Base-by-base conservation (phyloP, 73 alveolate species). In the Paramecium tetraurelia region DNA sequence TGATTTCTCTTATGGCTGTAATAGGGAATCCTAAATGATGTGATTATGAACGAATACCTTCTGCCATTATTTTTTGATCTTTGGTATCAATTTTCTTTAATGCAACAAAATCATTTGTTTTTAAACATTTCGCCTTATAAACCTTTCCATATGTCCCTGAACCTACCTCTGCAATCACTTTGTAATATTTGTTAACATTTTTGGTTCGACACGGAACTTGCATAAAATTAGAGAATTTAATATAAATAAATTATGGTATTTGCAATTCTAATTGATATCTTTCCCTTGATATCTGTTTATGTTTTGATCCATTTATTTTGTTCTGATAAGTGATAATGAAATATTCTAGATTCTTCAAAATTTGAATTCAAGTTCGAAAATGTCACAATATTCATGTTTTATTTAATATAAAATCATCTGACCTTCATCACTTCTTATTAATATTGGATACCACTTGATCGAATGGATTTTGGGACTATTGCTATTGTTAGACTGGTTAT, bases 121-220 rank as follows among this genome's bases (percentile, higher is more conserved):
- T 93, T 88, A 88, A 95, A 80, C 97, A 96, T 63, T 84, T 94
- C 4, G 99, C 99, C 89, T 97, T 97, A 84, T 89, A 97, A 8
- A 98, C 99, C 57, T 84, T 94, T n/a, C 99, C 99, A 92, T 96
- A 98, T 18, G 99, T 96, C 11, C 99, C 99, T 83, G 96, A 95
- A 8, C 99, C 99, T 59, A 96, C 94, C 24, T 89, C 94, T 10
- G 94, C 92, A 46, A 89, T 89, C 92, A 89, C 76, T 50, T 83
- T 89, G 72, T 89, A 89, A 71, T 89, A 89, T 46, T 89, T 89
- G 10, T 83, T 63, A 3, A 89, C 87, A 35, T 89, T 89, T 43
- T 83, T 63, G 16, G 94, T 89, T 70, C 94, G 76, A 43, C 86
- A 70, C 0, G 94, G 94, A 21, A 89, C 92, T 38, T 40, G 31